Conservation (phyloP, 306 rosid genomes). For the Quercus ilex region DNA sequence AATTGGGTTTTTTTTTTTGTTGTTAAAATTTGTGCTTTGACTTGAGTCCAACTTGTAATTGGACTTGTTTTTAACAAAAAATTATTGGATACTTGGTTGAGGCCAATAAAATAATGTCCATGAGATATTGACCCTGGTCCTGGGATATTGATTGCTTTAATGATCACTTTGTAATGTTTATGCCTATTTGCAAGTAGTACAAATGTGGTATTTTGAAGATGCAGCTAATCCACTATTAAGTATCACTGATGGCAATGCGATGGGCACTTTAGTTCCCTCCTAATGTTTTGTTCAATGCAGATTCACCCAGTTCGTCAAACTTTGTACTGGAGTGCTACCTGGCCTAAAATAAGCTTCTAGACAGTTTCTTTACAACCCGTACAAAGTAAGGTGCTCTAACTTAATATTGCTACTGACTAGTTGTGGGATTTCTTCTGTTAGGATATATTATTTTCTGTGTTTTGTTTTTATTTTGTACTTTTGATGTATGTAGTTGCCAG, state of each 20-base stretch:
- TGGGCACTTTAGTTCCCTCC: not conserved
- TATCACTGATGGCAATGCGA: not conserved
- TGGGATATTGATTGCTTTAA: not conserved
- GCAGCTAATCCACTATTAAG: not conserved
- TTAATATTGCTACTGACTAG: not conserved
- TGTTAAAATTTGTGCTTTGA: too few species aligned
- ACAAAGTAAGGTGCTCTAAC: conserved; percentile 51
- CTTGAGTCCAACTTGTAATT: too few species aligned
- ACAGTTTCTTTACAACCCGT: conserved; percentile 83
- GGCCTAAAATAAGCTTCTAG: conserved; percentile 96
- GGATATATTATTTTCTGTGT: not conserved
- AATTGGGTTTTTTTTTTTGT: too few species aligned
- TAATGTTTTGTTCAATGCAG: conserved; percentile 30
- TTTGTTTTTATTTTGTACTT: not conserved
- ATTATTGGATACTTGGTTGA: too few species aligned
- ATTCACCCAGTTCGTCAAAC: conserved; percentile 91
- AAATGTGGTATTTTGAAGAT: not conserved
- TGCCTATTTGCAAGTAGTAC: not conserved
- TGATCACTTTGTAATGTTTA: not conserved
- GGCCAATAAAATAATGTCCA: too few species aligned
- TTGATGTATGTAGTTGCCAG: not conserved
- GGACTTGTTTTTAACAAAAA: too few species aligned
- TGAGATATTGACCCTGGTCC: not conserved
- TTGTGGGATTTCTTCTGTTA: too few species aligned
- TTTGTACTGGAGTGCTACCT: conserved; percentile 95